Evolutionary conservation across 1,284 basidiomycete genomes (phyloP).

Genomic region (Leccinum pachyderme): DNA sequence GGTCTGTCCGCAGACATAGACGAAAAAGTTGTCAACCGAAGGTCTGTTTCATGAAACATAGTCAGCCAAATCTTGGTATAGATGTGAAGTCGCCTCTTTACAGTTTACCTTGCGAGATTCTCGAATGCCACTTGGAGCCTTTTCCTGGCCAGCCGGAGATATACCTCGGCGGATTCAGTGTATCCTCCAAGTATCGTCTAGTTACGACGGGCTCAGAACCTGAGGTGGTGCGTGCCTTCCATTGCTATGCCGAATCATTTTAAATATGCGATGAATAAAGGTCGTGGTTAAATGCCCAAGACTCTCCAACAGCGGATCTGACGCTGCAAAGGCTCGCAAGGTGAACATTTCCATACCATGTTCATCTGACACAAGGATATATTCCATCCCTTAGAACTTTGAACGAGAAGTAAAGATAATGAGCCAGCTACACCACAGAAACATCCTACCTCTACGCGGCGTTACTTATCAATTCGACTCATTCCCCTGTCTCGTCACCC

Average conservation of each 20-base stretch:
- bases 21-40: not conserved
- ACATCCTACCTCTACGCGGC: not conserved
- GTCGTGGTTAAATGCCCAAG: slow-evolving; percentile 15
- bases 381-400: not conserved
- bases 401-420: not conserved
- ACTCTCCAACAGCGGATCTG: not conserved
- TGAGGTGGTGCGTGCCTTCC: slow-evolving; percentile 11
- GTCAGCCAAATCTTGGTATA: not conserved
- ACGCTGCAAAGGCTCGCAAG: slow-evolving; percentile 4
- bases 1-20: not conserved
- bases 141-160: slow-evolving; percentile 10
- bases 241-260: not conserved
- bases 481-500: not conserved
- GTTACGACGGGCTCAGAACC: slow-evolving; percentile 5
- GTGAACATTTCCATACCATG: not conserved
- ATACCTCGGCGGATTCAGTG: slow-evolving; percentile 12
- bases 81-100: not conserved
- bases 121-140: slow-evolving; percentile 3
- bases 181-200: slow-evolving; percentile 6
- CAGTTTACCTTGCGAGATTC: not conserved
- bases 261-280: not conserved
- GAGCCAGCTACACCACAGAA: not conserved
- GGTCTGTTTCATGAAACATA: slow-evolving; percentile 4
- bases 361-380: not conserved
- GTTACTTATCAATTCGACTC: not conserved